Conservation (phyloP, 345 rosid species). For the sweet orange (Citrus sinensis) region DVS_A1.0 CM039163.1:5914001-5914500, state of each 20-base stretch:
- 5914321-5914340: conserved; percentile 52
- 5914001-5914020: not conserved
- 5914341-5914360: conserved; percentile 64
- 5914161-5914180: conserved; percentile 19
- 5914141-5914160: conserved; percentile 17
- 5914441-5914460: too few species aligned
- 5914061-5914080: conserved; percentile 25
- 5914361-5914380: conserved; percentile 80
- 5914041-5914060: conserved; percentile 31
- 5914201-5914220: conserved; percentile 26
- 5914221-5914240: conserved; percentile 27
- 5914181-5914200: conserved; percentile 22
- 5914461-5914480: too few species aligned
- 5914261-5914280: not conserved
- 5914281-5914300: conserved; percentile 28
- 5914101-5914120: conserved; percentile 28
- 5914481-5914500: too few species aligned
- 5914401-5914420: conserved; percentile 44
- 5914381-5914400: conserved; percentile 52
- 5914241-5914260: conserved; percentile 17
- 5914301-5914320: conserved; percentile 58
- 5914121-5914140: too few species aligned
- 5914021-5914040: not conserved
- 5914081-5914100: conserved; percentile 28
- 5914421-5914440: not conserved